Conservation (phyloP, 257 asterid species). For the Hygrophila difformis region DNA sequence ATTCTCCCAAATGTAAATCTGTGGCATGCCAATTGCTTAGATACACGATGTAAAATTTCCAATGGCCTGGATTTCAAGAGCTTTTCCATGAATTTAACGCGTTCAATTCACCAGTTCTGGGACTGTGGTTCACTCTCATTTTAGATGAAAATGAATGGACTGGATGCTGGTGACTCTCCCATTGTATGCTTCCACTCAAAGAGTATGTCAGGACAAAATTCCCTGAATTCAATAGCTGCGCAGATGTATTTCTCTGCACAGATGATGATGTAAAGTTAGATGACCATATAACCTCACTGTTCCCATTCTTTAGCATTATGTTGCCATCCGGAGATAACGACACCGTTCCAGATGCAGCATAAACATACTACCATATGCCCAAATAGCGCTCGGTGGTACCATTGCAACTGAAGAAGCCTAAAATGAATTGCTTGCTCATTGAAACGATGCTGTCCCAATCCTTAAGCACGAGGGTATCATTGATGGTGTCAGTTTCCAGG, state of each 20-base stretch:
- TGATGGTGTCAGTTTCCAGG: conserved; percentile 9
- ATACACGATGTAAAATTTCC: conserved; percentile 23
- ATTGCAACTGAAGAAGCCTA: conserved; percentile 16
- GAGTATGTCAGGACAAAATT: conserved; percentile 25
- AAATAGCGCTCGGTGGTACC: conserved; percentile 12
- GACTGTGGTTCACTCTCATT: conserved; percentile 24
- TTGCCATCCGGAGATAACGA: conserved; percentile 29
- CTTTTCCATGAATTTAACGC: conserved; percentile 27
- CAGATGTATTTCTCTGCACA: conserved; percentile 15
- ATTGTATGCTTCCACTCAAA: conserved; percentile 12
- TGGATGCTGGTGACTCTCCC: conserved; percentile 37
- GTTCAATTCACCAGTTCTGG: conserved; percentile 3
- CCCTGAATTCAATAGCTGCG: conserved; percentile 29
- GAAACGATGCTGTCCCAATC: conserved; percentile 11
- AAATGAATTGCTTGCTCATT: conserved; percentile 1
- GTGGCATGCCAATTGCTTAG: conserved; percentile 11
- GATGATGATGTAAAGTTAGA: conserved; percentile 17
- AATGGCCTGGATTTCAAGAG: conserved; percentile 22
- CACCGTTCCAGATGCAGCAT: conserved; percentile 24
- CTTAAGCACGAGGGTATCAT: conserved; percentile 2
- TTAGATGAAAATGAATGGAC: conserved; percentile 19
- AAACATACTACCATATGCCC: conserved; percentile 14
- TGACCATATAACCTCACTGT: conserved; percentile 28
- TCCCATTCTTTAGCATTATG: conserved; percentile 25
- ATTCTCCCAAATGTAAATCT: conserved; percentile 23